phyloP scores from a whole-genome alignment of 345 rosid species.

The Heritiera fomes region DNA sequence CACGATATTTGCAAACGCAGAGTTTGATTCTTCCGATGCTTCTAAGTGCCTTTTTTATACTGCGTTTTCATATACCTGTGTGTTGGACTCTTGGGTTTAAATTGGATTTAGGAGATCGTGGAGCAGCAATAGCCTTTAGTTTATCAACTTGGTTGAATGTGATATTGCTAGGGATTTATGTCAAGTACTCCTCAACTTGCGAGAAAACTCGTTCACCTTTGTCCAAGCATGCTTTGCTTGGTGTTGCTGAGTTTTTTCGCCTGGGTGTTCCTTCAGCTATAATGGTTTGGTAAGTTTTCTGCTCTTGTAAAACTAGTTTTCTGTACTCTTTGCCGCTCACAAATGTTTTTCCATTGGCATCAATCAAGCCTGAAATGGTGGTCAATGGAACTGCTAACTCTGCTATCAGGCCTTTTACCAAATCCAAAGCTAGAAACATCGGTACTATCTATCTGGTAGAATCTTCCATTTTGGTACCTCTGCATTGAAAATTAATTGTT shows the following conservation, averaged over 20 bases:
- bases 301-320: background rate
- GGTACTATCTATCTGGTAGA: constrained; percentile 51
- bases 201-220: constrained; percentile 27
- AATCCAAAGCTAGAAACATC: constrained; percentile 57
- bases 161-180: constrained; percentile 33
- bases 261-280: constrained; percentile 40
- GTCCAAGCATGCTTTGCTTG: constrained; percentile 20
- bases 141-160: constrained; percentile 45
- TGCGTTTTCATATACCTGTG: constrained; percentile 33
- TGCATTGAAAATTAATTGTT: background rate
- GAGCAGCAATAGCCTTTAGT: constrained; percentile 41
- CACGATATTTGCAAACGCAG: constrained; percentile 37
- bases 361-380: constrained; percentile 56
- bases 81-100: constrained; percentile 45
- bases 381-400: constrained; percentile 48
- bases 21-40: constrained; percentile 42
- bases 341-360: background rate
- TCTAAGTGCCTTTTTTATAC: constrained; percentile 21
- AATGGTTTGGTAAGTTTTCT: constrained; percentile 37
- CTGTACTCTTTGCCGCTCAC: background rate
- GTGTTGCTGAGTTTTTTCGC: constrained; percentile 32
- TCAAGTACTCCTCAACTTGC: constrained; percentile 35
- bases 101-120: constrained; percentile 28
- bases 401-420: constrained; percentile 47
- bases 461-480: background rate